A percentile compares a stretch with the other conserved stretches of the same genome.
These are phyloP conservation scores for Pseudevernia furfuracea DNA, from an alignment of 495 filamentous ascomycete species.

Conservation along the genomic window DNA sequence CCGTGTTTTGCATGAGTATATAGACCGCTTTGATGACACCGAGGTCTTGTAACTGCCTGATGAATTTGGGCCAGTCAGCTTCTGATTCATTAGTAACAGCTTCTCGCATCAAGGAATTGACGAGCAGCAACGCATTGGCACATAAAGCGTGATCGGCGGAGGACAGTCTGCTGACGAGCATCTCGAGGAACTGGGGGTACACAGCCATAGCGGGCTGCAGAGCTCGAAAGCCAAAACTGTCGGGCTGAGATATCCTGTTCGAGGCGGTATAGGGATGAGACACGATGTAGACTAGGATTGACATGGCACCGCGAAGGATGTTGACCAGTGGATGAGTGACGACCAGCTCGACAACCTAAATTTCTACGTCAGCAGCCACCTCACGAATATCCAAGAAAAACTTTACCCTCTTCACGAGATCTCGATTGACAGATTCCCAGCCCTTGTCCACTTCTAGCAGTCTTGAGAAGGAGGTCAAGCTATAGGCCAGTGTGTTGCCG, in stretches of 20 bases:
- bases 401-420: constrained; percentile 60
- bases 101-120: constrained; percentile 93
- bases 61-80: constrained; percentile 87
- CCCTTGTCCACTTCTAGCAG: constrained; percentile 94
- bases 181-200: constrained; percentile 89
- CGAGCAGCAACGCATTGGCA: constrained; percentile 87
- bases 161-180: constrained; percentile 79
- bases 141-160: constrained; percentile 94
- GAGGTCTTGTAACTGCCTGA: constrained; percentile 84
- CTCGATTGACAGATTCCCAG: constrained; percentile 72
- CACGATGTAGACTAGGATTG: constrained; percentile 86
- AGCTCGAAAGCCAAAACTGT: constrained; percentile 74
- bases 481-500: constrained; percentile 93
- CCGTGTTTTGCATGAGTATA: constrained; percentile 83
- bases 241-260: constrained; percentile 37
- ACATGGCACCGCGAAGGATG: constrained; percentile 93
- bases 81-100: constrained; percentile 73
- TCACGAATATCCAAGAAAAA: background rate
- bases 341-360: constrained; percentile 80
- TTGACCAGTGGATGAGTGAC: constrained; percentile 96
- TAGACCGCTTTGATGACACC: constrained; percentile 91
- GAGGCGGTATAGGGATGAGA: constrained; percentile 60
- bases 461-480: constrained; percentile 75
- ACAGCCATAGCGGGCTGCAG: constrained; percentile 85
- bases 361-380: constrained; percentile 2